A percentile compares a stretch with the other conserved stretches of the same genome.
Conservation (phyloP, 768 basidiomycete species). For the Phlegmacium glaucopus region DNA sequence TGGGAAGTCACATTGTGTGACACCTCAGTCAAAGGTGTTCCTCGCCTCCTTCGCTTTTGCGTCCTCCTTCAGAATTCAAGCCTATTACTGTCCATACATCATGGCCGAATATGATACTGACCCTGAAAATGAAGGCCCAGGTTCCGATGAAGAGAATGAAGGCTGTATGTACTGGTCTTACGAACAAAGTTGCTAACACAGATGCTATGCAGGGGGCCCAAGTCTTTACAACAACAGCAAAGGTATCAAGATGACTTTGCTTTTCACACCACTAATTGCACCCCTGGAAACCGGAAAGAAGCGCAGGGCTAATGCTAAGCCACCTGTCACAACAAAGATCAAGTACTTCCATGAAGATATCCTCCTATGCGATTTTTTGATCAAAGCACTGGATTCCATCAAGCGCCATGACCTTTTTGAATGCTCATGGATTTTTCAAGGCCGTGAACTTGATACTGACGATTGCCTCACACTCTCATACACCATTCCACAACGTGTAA, state of each 20-base stretch:
- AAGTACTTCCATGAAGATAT: conserved; percentile 4
- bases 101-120: neutral
- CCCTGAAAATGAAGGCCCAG: neutral
- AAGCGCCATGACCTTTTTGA: conserved; percentile 2
- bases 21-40: neutral
- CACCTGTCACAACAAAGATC: conserved; percentile 2
- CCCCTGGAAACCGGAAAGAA: conserved; percentile 3
- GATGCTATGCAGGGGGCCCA: neutral
- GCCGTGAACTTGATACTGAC: neutral
- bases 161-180: neutral
- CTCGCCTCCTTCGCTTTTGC: neutral
- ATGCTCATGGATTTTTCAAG: neutral
- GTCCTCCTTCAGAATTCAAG: neutral
- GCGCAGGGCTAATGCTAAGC: conserved; percentile 8
- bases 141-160: conserved; percentile 1
- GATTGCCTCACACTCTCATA: conserved; percentile 4
- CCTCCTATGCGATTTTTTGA: neutral
- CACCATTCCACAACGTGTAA: conserved; percentile 5
- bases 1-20: neutral
- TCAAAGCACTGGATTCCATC: neutral
- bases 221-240: conserved; percentile 8
- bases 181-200: neutral
- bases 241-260: conserved; percentile 7
- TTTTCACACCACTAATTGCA: conserved; percentile 3
- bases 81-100: neutral